Conservation (phyloP, 2,329 filamentous ascomycete species). For the Samsoniella hepiali region DNA sequence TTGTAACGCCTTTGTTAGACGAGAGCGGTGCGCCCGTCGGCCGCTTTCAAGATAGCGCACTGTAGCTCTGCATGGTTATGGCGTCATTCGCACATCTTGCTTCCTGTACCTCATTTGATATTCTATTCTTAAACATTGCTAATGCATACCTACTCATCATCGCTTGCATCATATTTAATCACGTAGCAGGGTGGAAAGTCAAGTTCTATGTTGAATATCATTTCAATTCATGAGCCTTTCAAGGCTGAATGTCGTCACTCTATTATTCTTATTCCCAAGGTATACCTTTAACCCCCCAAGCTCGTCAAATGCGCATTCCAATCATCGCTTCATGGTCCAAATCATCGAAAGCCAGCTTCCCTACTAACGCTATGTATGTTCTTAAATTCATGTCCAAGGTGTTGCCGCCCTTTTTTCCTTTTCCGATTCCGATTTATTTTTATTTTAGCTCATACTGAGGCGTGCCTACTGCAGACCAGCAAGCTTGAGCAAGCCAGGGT, state of each 20-base stretch:
- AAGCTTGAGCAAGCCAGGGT: constrained; percentile 31
- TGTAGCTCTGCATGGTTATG: not conserved
- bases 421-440: not conserved
- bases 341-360: constrained; percentile 16
- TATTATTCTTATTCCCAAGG: constrained; percentile 18
- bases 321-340: constrained; percentile 19
- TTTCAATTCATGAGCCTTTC: not conserved
- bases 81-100: not conserved
- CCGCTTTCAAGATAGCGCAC: not conserved
- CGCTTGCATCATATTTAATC: not conserved
- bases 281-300: constrained; percentile 12
- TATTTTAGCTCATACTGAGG: constrained; percentile 2
- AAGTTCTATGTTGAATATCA: not conserved
- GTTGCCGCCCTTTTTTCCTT: constrained; percentile 1
- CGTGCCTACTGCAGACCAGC: constrained; percentile 26
- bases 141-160: not conserved
- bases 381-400: constrained; percentile 8
- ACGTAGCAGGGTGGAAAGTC: not conserved
- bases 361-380: constrained; percentile 14
- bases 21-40: not conserved
- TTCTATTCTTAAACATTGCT: not conserved
- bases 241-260: not conserved
- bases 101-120: not conserved
- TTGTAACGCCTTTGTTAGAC: not conserved
- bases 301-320: constrained; percentile 16